Conservation (phyloP, 2,329 filamentous ascomycete genomes). For the Cytospora piceae region DNA sequence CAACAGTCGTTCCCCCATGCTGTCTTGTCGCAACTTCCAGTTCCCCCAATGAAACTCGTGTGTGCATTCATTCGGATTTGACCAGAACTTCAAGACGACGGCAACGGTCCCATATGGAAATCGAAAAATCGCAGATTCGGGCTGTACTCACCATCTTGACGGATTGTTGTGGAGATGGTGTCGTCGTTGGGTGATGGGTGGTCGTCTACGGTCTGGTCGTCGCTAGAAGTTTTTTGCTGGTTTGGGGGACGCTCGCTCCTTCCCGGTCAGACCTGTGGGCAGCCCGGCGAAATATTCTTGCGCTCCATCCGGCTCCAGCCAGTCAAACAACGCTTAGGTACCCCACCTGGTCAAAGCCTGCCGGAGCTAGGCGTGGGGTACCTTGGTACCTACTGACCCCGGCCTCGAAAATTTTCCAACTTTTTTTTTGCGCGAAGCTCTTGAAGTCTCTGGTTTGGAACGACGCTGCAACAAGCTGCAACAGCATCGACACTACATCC, state of each 20-base stretch:
- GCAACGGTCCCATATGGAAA: conserved; percentile 5
- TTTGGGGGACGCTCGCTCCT: conserved; percentile 21
- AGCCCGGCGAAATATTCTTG: conserved; percentile 27
- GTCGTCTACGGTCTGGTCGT: conserved; percentile 19
- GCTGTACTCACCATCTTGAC: conserved; percentile 32
- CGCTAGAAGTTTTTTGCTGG: conserved; percentile 29
- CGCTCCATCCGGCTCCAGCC: conserved; percentile 25
- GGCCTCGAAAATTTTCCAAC: conserved; percentile 26
- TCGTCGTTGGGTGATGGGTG: conserved; percentile 26
- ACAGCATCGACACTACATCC: conserved; percentile 18
- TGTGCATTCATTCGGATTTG: conserved; percentile 16
- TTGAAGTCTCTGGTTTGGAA: conserved; percentile 10
- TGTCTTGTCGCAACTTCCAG: conserved; percentile 11
- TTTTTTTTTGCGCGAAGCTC: conserved; percentile 28
- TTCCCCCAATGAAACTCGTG: neutral
- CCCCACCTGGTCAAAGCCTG: conserved; percentile 22
- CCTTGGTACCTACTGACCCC: conserved; percentile 24
- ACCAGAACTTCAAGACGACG: conserved; percentile 12
- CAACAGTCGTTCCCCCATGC: conserved; percentile 4
- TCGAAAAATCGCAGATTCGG: conserved; percentile 25
- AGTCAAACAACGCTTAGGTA: neutral
- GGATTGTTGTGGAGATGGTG: conserved; percentile 30
- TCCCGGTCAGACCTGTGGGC: conserved; percentile 25
- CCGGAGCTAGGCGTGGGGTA: conserved; percentile 26
- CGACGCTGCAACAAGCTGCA: conserved; percentile 23